A percentile compares a stretch with the other conserved stretches of the same genome.
Conservation (phyloP, 1,139 yeast genomes). For the Hyphopichia khmerensis region DNA sequence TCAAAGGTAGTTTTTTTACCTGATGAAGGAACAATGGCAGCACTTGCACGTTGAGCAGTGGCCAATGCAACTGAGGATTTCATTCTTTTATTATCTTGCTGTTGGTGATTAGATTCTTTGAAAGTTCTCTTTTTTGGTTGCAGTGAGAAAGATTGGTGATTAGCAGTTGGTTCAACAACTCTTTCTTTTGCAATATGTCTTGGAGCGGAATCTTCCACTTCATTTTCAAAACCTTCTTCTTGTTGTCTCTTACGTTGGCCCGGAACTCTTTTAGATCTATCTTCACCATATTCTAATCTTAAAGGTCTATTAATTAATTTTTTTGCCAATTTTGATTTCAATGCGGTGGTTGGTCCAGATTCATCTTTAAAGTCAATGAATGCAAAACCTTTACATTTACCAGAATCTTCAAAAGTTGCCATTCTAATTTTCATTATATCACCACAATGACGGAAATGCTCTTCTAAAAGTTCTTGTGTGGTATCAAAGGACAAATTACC, state of each 20-base stretch:
- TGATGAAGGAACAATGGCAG: constrained; percentile 84
- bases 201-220: constrained; percentile 8
- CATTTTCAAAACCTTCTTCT: constrained; percentile 17
- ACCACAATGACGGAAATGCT: constrained; percentile 80
- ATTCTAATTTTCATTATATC: constrained; percentile 79
- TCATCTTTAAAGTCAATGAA: constrained; percentile 83
- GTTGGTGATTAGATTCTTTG: constrained; percentile 11
- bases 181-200: constrained; percentile 10
- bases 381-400: constrained; percentile 96
- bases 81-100: constrained; percentile 40
- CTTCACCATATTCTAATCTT: constrained; percentile 93
- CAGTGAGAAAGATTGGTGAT: constrained; percentile 4
- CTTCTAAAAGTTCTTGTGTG: constrained; percentile 73
- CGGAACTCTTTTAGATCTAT: constrained; percentile 78
- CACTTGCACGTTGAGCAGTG: constrained; percentile 84
- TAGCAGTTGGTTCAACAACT: constrained; percentile 8
- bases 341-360: constrained; percentile 78
- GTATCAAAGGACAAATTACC: constrained; percentile 94
- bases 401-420: constrained; percentile 96
- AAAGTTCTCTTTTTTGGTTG: constrained; percentile 16
- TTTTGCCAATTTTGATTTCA: constrained; percentile 69
- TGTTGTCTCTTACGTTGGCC: constrained; percentile 29
- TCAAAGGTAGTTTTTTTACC: constrained; percentile 83
- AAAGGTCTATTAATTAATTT: constrained; percentile 71
- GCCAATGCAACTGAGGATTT: constrained; percentile 89